A percentile compares a stretch with the other conserved stretches of the same genome.
phyloP scores from a whole-genome alignment of 306 rosid species.

The Begonia masoniana region DNA sequence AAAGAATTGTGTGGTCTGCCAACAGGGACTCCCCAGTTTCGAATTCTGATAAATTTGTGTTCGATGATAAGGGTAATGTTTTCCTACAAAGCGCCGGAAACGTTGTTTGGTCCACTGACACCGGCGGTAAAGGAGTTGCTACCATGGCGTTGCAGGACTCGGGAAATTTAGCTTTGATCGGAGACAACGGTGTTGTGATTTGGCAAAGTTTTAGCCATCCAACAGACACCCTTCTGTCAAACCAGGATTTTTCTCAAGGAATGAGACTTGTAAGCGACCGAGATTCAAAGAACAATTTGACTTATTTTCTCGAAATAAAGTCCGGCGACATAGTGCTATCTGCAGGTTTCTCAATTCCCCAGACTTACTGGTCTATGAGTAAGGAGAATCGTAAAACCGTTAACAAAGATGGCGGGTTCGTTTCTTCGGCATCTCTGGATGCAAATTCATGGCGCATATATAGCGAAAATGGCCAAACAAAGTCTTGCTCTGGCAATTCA shows the following conservation, averaged over 20 bases:
- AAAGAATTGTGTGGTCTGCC: slow-evolving; percentile 47
- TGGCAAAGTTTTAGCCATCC: slow-evolving; percentile 91
- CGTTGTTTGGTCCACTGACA: slow-evolving; percentile 51
- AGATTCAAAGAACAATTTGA: slow-evolving; percentile 36
- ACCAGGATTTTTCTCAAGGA: slow-evolving; percentile 51
- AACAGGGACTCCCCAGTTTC: slow-evolving; percentile 48
- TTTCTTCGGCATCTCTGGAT: slow-evolving; percentile 31
- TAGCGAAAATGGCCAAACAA: slow-evolving; percentile 36
- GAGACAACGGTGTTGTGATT: slow-evolving; percentile 20
- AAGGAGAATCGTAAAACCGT: slow-evolving; percentile 40
- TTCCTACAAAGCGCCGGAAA: slow-evolving; percentile 25
- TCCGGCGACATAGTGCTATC: slow-evolving; percentile 55
- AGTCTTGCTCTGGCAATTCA: slow-evolving; percentile 49
- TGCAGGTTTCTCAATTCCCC: slow-evolving; percentile 47
- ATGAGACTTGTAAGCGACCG: slow-evolving; percentile 46
- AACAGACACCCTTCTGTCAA: slow-evolving; percentile 59
- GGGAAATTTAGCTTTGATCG: slow-evolving; percentile 60
- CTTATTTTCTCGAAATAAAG: slow-evolving; percentile 52
- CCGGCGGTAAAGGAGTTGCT: slow-evolving; percentile 35
- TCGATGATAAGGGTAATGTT: slow-evolving; percentile 49
- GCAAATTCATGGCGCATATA: slow-evolving; percentile 78
- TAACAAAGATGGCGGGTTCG: slow-evolving; percentile 31
- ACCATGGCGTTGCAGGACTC: slow-evolving; percentile 47
- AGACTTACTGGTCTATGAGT: slow-evolving; percentile 75
- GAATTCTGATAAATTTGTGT: slow-evolving; percentile 51